Base-by-base conservation (phyloP, 495 filamentous ascomycete genomes). In the Penicillium longicatenatum region DNA sequence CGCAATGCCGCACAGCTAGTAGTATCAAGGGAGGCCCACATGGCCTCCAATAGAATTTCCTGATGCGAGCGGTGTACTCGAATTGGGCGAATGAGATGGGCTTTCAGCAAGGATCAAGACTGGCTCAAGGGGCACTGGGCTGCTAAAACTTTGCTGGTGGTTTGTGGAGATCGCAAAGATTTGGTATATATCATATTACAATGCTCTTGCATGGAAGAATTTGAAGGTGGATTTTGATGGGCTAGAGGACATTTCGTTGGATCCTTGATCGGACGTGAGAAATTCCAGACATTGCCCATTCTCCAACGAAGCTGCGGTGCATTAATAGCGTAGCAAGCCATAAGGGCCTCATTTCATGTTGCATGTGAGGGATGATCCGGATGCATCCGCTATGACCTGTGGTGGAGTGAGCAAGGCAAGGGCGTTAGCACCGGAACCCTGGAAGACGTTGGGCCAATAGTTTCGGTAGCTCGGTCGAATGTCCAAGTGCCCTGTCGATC, bases 351-450 rank as follows among this genome's bases (percentile, higher is more conserved):
- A 45, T 49, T 17, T 41, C 45, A 29, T 11, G n/a, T 17, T 44
- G 20, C 22, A 59, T 57, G 64, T 50, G 31, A 67, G 64, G 64
- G 64, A 51, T 61, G 45, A 12, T 10, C 37, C 20, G 17, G 24
- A 45, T 31, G n/a, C n/a, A 10, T 31, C 17, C 39, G 55, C 58
- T 60, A 47, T 46, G 55, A 46, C 64, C 22, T 44, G 6, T 17
- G 30, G 11, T 21, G 51, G 24, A 20, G 55, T 43, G 29, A 31
- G 37, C n/a, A 17, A 60, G 26, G 64, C 31, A 67, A 67, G 64
- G 64, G 64, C 37, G 37, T 39, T 39, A 39, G 1, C 17, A 39
- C 6, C 37, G 37, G 37, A 39, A 16, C n/a, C n/a, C n/a, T n/a
- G n/a, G n/a, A n/a, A n/a, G n/a, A 39, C 37, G 37, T 16, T n/a